Conservation (phyloP, 106 monocot genomes). For the Agapanthus africanus region DNA sequence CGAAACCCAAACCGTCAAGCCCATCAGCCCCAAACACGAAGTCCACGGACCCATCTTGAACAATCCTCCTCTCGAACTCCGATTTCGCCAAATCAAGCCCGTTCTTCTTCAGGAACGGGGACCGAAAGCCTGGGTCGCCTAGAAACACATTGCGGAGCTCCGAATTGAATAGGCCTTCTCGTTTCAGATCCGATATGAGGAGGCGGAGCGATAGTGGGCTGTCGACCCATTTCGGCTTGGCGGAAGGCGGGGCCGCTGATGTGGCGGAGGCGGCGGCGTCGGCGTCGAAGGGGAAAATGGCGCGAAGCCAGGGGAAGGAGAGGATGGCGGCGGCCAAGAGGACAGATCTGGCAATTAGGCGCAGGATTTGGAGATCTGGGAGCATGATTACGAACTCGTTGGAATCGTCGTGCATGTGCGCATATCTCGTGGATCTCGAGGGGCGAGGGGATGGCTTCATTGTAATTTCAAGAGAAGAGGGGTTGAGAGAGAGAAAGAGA, state of each 20-base stretch:
- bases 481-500: not conserved
- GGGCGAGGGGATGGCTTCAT: constrained; percentile 8
- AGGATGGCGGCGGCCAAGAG: constrained; percentile 40
- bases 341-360: constrained; percentile 36
- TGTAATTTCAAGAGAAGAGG: not conserved
- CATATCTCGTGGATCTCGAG: too few relatives aligned
- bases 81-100: constrained; percentile 10
- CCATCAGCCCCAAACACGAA: constrained; percentile 37
- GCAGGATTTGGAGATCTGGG: constrained; percentile 46
- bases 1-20: constrained; percentile 9
- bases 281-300: not conserved
- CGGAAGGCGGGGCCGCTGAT: not conserved
- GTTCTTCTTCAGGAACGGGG: constrained; percentile 25
- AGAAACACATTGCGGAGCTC: constrained; percentile 31
- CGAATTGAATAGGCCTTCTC: constrained; percentile 37
- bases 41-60: constrained; percentile 33
- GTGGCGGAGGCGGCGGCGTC: not conserved
- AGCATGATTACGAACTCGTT: constrained; percentile 38
- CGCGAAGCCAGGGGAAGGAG: constrained; percentile 34
- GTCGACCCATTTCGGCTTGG: constrained; percentile 5
- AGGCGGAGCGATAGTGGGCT: constrained; percentile 11
- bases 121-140: constrained; percentile 18
- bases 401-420: constrained; percentile 11
- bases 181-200: constrained; percentile 45
- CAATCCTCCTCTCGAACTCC: not conserved